phyloP scores from a whole-genome alignment of 2,329 filamentous ascomycete genomes.

The Phoma sp. region DNA sequence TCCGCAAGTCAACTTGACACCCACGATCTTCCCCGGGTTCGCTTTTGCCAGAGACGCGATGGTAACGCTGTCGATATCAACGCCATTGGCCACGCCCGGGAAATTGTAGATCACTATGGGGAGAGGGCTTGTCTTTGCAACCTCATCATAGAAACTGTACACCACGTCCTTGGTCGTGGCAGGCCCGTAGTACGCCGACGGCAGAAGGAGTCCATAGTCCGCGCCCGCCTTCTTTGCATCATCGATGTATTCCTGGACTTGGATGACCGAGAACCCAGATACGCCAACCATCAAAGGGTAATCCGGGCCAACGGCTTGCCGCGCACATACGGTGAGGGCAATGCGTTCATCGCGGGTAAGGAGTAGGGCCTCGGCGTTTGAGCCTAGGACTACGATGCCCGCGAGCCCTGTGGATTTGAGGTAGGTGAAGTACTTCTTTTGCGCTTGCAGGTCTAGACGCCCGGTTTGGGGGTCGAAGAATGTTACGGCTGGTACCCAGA shows the following conservation, averaged over 20 bases:
- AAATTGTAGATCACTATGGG: slow-evolving; percentile 77
- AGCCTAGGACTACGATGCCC: slow-evolving; percentile 55
- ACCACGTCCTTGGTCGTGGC: slow-evolving; percentile 50
- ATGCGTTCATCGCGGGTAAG: slow-evolving; percentile 53
- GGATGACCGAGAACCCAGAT: slow-evolving; percentile 51
- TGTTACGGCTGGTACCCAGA: slow-evolving; percentile 52
- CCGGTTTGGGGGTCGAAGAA: slow-evolving; percentile 52
- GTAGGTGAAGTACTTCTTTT: slow-evolving; percentile 53
- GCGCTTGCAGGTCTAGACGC: slow-evolving; percentile 50
- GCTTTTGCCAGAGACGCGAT: slow-evolving; percentile 61
- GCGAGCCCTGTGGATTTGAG: slow-evolving; percentile 51
- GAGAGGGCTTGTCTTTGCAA: slow-evolving; percentile 65
- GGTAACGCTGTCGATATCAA: slow-evolving; percentile 71
- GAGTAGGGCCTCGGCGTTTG: slow-evolving; percentile 56
- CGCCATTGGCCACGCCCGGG: slow-evolving; percentile 68
- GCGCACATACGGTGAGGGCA: slow-evolving; percentile 48
- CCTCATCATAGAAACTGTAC: slow-evolving; percentile 50
- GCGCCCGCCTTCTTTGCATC: slow-evolving; percentile 52
- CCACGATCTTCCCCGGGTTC: slow-evolving; percentile 68
- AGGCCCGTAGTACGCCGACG: slow-evolving; percentile 54
- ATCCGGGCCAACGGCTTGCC: slow-evolving; percentile 50
- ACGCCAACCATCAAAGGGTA: slow-evolving; percentile 55
- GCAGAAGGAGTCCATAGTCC: slow-evolving; percentile 52
- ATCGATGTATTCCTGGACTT: slow-evolving; percentile 51
- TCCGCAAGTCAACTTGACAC: slow-evolving; percentile 75